Conservation (phyloP, 2,329 filamentous ascomycete species). For the Ampelomyces quisqualis region DNA sequence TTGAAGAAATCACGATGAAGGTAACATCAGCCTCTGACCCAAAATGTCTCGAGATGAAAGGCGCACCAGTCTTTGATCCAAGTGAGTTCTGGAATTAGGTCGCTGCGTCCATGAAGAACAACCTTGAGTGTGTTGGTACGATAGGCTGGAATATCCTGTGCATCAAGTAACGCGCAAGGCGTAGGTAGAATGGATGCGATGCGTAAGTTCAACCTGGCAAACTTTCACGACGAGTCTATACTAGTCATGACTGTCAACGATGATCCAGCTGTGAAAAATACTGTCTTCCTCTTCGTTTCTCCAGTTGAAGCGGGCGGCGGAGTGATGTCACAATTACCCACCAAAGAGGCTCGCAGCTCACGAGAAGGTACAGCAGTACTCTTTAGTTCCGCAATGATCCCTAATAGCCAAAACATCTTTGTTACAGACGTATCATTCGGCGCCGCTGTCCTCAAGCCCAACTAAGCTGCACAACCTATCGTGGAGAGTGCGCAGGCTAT, state of each 20-base stretch:
- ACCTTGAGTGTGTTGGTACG: conserved; percentile 42
- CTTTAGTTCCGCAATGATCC: conserved; percentile 56
- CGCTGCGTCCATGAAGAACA: conserved; percentile 40
- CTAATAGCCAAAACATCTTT: conserved; percentile 50
- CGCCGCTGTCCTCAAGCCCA: conserved; percentile 51
- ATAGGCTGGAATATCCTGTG: conserved; percentile 45
- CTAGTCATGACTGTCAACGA: conserved; percentile 64
- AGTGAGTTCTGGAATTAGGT: conserved; percentile 46
- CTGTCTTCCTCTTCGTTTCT: conserved; percentile 58
- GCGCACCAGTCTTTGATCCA: conserved; percentile 35
- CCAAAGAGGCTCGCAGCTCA: conserved; percentile 39
- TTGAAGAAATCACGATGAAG: conserved; percentile 45
- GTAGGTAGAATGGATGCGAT: conserved; percentile 39
- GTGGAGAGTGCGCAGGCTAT: conserved; percentile 46
- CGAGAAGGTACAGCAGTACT: conserved; percentile 59
- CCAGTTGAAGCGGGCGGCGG: conserved; percentile 40
- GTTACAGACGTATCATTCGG: conserved; percentile 62
- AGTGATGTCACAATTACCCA: conserved; percentile 11
- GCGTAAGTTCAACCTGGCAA: conserved; percentile 54
- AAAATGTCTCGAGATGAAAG: conserved; percentile 33
- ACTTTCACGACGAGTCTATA: conserved; percentile 55
- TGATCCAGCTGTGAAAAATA: conserved; percentile 56
- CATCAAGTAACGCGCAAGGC: conserved; percentile 32
- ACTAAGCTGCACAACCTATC: conserved; percentile 36
- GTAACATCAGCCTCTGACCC: conserved; percentile 35